These are phyloP conservation scores for Tolypocladium capitatum DNA, from an alignment of 2,329 filamentous ascomycete genomes.

Conservation along the genomic window DNA sequence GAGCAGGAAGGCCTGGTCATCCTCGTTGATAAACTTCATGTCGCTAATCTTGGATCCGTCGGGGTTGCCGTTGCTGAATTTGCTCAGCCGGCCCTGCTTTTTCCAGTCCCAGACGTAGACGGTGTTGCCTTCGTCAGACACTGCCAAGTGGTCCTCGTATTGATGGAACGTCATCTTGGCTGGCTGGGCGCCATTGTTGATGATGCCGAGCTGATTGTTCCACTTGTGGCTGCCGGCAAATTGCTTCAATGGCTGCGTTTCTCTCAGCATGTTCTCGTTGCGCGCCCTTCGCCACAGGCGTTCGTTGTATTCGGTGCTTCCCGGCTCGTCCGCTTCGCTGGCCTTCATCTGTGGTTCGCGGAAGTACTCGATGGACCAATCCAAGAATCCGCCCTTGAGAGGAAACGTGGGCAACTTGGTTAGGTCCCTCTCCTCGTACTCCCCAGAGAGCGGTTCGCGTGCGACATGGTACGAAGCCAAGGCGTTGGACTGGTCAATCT, in stretches of 20 bases:
- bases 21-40: constrained; percentile 95
- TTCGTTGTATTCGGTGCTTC: constrained; percentile 91
- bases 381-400: constrained; percentile 69
- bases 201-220: constrained; percentile 69
- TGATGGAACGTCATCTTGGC: constrained; percentile 94
- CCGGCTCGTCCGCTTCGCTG: constrained; percentile 88
- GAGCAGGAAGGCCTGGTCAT: constrained; percentile 89
- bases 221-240: constrained; percentile 75
- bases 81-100: constrained; percentile 56
- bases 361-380: constrained; percentile 97
- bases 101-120: constrained; percentile 93
- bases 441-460: constrained; percentile 65
- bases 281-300: constrained; percentile 83
- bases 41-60: constrained; percentile 85
- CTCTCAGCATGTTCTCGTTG: constrained; percentile 82
- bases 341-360: constrained; percentile 97
- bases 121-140: constrained; percentile 85
- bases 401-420: constrained; percentile 53
- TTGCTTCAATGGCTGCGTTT: constrained; percentile 88
- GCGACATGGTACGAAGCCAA: constrained; percentile 63
- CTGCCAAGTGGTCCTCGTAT: constrained; percentile 89
- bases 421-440: constrained; percentile 51
- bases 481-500: constrained; percentile 53
- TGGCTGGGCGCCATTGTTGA: constrained; percentile 83
- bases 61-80: constrained; percentile 92